These are phyloP conservation scores for Colletotrichum shisoi DNA, from an alignment of 2,329 filamentous ascomycete genomes.

Conservation along the genomic window DNA sequence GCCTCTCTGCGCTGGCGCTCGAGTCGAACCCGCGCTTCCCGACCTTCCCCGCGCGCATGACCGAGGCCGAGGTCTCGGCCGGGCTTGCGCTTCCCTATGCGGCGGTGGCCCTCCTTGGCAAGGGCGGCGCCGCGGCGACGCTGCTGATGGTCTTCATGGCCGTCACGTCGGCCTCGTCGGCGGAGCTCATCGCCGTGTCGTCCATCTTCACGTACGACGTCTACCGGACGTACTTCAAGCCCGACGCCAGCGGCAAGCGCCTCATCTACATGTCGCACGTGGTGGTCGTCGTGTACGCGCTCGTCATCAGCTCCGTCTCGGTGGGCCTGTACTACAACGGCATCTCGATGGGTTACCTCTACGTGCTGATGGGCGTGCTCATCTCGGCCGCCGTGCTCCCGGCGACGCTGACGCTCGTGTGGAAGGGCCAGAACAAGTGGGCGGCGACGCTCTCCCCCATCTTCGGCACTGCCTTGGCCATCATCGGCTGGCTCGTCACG, in stretches of 20 bases:
- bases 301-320: conserved; percentile 80
- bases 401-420: conserved; percentile 79
- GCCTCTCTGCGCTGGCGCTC: conserved; percentile 76
- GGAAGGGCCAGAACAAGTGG: conserved; percentile 78
- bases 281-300: conserved; percentile 73
- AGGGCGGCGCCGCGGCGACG: conserved; percentile 76
- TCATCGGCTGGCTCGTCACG: conserved; percentile 80
- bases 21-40: conserved; percentile 74
- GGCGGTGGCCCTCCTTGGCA: conserved; percentile 78
- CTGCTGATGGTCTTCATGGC: conserved; percentile 84
- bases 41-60: conserved; percentile 72
- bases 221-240: conserved; percentile 87
- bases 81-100: conserved; percentile 81
- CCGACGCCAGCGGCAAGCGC: conserved; percentile 73
- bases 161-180: conserved; percentile 78
- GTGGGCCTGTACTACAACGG: conserved; percentile 77
- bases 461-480: conserved; percentile 70
- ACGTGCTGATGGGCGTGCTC: conserved; percentile 90
- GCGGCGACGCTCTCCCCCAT: conserved; percentile 74
- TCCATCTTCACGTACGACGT: conserved; percentile 88
- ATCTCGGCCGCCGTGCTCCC: conserved; percentile 87
- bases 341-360: conserved; percentile 88
- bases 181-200: conserved; percentile 82
- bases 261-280: conserved; percentile 82
- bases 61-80: conserved; percentile 73